Percentiles rank a stretch among this genome's conserved stretches.
Conservation (phyloP, 768 basidiomycete genomes). For the Phylloporus rhodoxanthus region DNA sequence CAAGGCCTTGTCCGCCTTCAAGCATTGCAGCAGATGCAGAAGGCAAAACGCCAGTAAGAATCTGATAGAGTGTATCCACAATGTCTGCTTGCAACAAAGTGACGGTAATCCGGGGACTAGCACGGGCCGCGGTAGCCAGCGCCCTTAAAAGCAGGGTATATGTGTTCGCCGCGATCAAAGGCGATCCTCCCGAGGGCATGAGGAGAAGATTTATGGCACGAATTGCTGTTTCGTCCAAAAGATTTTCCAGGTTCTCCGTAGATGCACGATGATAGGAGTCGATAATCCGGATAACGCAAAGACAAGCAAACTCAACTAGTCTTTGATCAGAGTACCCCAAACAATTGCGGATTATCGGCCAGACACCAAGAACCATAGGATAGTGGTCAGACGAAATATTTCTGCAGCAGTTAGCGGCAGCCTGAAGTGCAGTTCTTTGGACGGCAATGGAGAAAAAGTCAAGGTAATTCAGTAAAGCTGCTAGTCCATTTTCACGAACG, state of each 20-base stretch:
- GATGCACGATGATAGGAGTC: conserved; percentile 87
- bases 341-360: conserved; percentile 91
- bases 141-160: conserved; percentile 85
- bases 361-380: conserved; percentile 80
- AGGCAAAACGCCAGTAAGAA: conserved; percentile 89
- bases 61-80: conserved; percentile 89
- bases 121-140: conserved; percentile 79
- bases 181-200: conserved; percentile 79
- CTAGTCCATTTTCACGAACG: conserved; percentile 90
- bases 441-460: conserved; percentile 99
- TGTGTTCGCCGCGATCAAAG: conserved; percentile 78
- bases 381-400: conserved; percentile 88
- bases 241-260: conserved; percentile 77
- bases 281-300: conserved; percentile 90
- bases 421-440: conserved; percentile 92
- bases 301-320: conserved; percentile 94
- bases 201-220: conserved; percentile 81
- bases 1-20: conserved; percentile 66
- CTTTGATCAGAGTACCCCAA: conserved; percentile 90
- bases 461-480: conserved; percentile 89
- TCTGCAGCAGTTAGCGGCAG: conserved; percentile 94
- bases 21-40: conserved; percentile 50
- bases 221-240: conserved; percentile 76
- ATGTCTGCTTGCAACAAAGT: conserved; percentile 88
- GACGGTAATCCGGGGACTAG: conserved; percentile 83